Percentiles rank a stretch among this genome's conserved stretches.
These are phyloP conservation scores for Kodamaea neixiangensis DNA, from an alignment of 805 yeast genomes.

Conservation along the genomic window DNA sequence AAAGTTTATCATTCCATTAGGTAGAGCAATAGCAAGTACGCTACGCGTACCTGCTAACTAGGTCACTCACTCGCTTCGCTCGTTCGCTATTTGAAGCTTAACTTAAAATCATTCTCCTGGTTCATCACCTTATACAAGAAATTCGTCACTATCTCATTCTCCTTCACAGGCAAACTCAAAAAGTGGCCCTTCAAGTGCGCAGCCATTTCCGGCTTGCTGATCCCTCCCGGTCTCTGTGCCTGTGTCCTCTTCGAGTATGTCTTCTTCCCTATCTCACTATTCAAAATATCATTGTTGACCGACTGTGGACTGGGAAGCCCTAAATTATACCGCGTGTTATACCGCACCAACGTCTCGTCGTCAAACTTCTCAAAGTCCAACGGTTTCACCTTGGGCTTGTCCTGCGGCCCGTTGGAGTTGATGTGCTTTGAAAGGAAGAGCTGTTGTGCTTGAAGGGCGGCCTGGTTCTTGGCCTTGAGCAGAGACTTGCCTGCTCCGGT, in stretches of 20 bases:
- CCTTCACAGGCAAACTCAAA: conserved; percentile 57
- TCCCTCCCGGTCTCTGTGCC: conserved; percentile 37
- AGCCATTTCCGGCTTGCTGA: conserved; percentile 62
- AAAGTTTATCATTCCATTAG: too few species aligned
- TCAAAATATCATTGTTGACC: conserved; percentile 66
- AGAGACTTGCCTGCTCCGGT: conserved; percentile 39
- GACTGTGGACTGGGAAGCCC: conserved; percentile 62
- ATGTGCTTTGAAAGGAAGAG: conserved; percentile 68
- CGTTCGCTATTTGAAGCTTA: conserved; percentile 30
- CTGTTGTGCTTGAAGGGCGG: conserved; percentile 69
- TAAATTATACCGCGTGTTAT: conserved; percentile 61
- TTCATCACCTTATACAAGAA: conserved; percentile 84
- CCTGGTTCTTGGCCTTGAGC: conserved; percentile 61
- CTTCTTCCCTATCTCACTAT: conserved; percentile 71
- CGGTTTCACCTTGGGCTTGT: conserved; percentile 52
- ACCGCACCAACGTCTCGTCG: conserved; percentile 64
- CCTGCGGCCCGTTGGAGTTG: conserved; percentile 71
- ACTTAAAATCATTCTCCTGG: conserved; percentile 51
- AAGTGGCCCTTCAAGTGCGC: conserved; percentile 69
- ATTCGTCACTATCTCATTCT: conserved; percentile 83
- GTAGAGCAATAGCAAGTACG: not conserved
- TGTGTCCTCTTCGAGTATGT: conserved; percentile 45
- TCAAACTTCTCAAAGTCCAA: conserved; percentile 70
- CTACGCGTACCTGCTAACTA: not conserved
- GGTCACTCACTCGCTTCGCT: not conserved